phyloP scores from a whole-genome alignment of 169 alveolate species.

The Toxoplasma gondii region DNA sequence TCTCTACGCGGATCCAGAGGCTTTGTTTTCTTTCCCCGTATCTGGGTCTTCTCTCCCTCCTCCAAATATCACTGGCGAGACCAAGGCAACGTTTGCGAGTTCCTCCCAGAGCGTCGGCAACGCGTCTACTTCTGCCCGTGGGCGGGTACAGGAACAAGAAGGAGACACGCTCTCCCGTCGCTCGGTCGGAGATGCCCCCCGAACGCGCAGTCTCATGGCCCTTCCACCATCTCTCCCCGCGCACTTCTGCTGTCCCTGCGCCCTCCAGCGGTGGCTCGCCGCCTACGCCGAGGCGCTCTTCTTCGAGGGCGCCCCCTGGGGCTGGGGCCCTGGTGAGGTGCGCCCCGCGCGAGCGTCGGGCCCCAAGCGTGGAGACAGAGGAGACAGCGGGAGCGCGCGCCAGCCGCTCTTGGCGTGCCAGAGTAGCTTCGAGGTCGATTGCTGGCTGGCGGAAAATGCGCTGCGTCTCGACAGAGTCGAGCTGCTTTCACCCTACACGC shows the following conservation, averaged over 20 bases:
- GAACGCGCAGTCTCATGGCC: not conserved
- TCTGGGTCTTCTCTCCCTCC: not conserved
- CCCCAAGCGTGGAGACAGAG: not conserved
- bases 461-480: not conserved
- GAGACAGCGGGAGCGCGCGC: not conserved
- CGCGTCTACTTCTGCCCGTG: too few species aligned
- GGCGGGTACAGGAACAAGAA: too few species aligned
- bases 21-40: too few species aligned
- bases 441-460: constrained; percentile 11
- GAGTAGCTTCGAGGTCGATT: constrained; percentile 24
- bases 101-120: not conserved
- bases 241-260: constrained; percentile 20
- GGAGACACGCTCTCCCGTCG: too few species aligned
- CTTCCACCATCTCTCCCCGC: not conserved
- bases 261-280: constrained; percentile 36
- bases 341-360: not conserved
- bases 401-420: not conserved
- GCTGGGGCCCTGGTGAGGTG: not conserved
- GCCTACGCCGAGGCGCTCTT: constrained; percentile 8
- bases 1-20: too few species aligned
- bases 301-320: not conserved
- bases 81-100: not conserved
- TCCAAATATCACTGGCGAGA: not conserved
- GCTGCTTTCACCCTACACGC: not conserved
- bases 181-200: too few species aligned